Evolutionary conservation across 805 yeast species (phyloP), one percentile per base, ranked within the genome.

Genomic region (Yamadazyma nakazawae): DNA sequence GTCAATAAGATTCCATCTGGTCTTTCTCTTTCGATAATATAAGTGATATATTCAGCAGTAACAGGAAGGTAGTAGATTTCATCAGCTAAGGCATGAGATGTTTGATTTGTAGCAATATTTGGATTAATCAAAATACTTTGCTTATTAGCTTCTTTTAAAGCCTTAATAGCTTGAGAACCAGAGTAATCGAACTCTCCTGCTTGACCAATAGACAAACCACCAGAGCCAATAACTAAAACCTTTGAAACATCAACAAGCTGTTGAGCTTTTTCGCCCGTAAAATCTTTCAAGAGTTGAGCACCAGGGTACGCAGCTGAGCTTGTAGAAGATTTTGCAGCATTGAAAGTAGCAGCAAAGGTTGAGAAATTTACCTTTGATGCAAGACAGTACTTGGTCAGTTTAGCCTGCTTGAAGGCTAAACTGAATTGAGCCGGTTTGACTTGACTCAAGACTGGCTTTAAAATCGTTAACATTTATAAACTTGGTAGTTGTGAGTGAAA

Each of bases 181-280:
- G 97, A 90, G 74, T 94, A 94, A 68, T 94, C 99, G 63, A 94
- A 94, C 73, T 94, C 99, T 70, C 99, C 99, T 54, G 99, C 99
- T 76, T 94, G 99, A 56, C 99, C 99, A 65, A 94, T 94, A 47
- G 96, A 88, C 60, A 94, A 78, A 66, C 99, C 99, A 76, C 99
- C 99, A 7, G 98, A 92, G 10, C 99, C 99, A 62, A 92, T 87
- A 45, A 92, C 88, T 47, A 92, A 78, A 7, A 94, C 98, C 60
- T 87, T 87, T 52, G 82, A 73, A 26, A 89, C 96, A 51, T 89
- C 95, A 37, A 88, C 96, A 44, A 89, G 72, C 50, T 79, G 71
- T 46, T 79, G 81, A 12, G 43, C 49, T 53, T 82, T 74, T 51
- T 82, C 84, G 55, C 79, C 84, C 19, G 70, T 70, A 63, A 81